Percentiles rank a stretch among this genome's conserved stretches.
These are phyloP conservation scores for Neodidymelliopsis sp. DNA, from an alignment of 2,329 filamentous ascomycete genomes.

Conservation along the genomic window DNA sequence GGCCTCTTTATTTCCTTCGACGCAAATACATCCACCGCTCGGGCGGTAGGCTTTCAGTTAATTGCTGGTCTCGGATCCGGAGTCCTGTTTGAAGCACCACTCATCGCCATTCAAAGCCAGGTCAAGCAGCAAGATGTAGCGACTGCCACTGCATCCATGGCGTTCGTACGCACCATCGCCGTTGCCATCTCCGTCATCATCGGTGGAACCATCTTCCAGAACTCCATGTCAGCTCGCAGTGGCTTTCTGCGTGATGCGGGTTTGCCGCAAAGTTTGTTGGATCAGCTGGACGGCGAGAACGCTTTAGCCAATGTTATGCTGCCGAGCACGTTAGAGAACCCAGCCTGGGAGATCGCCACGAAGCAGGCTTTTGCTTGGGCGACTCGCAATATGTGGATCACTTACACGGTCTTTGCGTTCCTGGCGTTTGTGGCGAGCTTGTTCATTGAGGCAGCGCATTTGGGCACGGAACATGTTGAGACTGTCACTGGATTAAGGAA, in stretches of 20 bases:
- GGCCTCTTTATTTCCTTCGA: slow-evolving; percentile 47
- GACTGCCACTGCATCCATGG: slow-evolving; percentile 60
- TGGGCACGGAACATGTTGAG: slow-evolving; percentile 55
- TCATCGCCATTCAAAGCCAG: slow-evolving; percentile 64
- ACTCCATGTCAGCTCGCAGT: slow-evolving; percentile 66
- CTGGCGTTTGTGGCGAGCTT: slow-evolving; percentile 49
- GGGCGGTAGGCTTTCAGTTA: slow-evolving; percentile 59
- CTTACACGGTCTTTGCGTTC: slow-evolving; percentile 52
- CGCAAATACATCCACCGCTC: slow-evolving; percentile 33
- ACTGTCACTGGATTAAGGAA: slow-evolving; percentile 56
- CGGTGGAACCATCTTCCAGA: slow-evolving; percentile 61
- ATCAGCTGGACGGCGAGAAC: slow-evolving; percentile 62
- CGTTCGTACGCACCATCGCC: slow-evolving; percentile 56
- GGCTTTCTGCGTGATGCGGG: slow-evolving; percentile 54
- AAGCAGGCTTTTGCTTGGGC: slow-evolving; percentile 54
- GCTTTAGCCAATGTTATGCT: slow-evolving; percentile 67
- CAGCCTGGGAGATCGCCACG: slow-evolving; percentile 53
- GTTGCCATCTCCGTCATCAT: slow-evolving; percentile 59
- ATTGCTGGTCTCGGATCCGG: slow-evolving; percentile 61
- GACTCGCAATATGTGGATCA: slow-evolving; percentile 58
- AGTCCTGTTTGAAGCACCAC: slow-evolving; percentile 62
- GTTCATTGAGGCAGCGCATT: slow-evolving; percentile 49
- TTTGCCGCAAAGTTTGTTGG: slow-evolving; percentile 59
- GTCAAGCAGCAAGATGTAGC: slow-evolving; percentile 60
- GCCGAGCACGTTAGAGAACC: slow-evolving; percentile 58